A percentile compares a stretch with the other conserved stretches of the same genome.
Evolutionary conservation across 306 rosid species (phyloP).

Genomic region (Acacia acuminata): DNA sequence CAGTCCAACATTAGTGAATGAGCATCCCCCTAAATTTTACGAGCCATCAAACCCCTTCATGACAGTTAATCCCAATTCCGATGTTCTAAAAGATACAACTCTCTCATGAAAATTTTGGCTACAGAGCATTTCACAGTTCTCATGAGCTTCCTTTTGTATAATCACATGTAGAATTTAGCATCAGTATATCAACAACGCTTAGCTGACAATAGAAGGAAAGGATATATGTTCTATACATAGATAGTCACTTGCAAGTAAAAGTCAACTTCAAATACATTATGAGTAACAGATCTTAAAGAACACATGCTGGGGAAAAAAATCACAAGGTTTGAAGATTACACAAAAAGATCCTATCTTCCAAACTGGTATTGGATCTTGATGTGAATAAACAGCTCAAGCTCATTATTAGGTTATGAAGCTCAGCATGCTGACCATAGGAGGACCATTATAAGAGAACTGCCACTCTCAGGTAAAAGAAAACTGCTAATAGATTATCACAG

Average conservation of each 20-base stretch:
- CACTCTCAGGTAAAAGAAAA: not conserved
- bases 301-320: not conserved
- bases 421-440: not conserved
- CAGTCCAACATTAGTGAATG: slow-evolving; percentile 9
- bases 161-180: not conserved
- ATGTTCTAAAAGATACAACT: not conserved
- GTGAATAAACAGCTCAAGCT: not conserved
- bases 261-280: not conserved
- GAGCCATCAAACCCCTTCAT: slow-evolving; percentile 1
- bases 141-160: not conserved
- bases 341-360: not conserved
- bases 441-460: not conserved
- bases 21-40: not conserved
- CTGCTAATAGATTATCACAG: not conserved
- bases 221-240: not conserved
- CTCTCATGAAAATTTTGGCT: not conserved
- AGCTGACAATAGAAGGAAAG: not conserved
- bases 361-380: not conserved
- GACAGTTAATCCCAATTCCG: not conserved
- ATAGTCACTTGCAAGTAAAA: not conserved
- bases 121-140: not conserved
- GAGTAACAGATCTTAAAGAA: not conserved
- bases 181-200: not conserved
- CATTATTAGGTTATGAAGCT: not conserved
- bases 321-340: not conserved